Base-by-base conservation (phyloP, 202 grass and related monocot genomes). In the Carex arenaria region DNA sequence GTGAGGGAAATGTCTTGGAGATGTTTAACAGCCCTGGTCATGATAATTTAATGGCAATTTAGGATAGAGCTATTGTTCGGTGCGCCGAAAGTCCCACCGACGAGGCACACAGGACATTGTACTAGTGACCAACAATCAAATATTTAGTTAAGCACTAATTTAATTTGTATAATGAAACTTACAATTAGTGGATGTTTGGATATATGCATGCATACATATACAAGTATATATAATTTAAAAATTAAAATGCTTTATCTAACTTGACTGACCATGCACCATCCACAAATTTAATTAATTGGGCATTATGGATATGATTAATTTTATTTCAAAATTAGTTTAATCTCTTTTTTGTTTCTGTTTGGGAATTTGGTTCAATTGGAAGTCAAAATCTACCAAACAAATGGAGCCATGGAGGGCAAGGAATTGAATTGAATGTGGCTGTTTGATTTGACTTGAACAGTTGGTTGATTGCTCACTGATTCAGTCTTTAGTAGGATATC, bases 41-140 rank as follows among this genome's bases (percentile, higher is more conserved):
- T 9, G 20, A 69, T 79, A 54, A 77, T 31, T 52, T 28, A 54
- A 7, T 77, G 43, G 72, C 30, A 61, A 79, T 4, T 79, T 9
- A 42, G 14, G 57, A 79, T 79, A 79, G 43, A 81, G 43, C 78
- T 81, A 81, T 81, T 52, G 38, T 65, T 81, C 32, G 59, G 54
- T 81, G 34, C 38, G 38, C 78, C 78, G 78, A 81, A 81, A 81
- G 78, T 81, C n/a, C 15, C 78, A 81, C 78, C 78, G 59, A 65
- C 78, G 78, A 81, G 18, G 59, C 31, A 84, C 23, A 23, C 63
- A 84, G 23, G 40, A 7, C 65, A 68, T 68, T 2, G 9, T 49
- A 22, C 18, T 73, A 52, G 70, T 73, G 70, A 73, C 38, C 36
- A 69, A 20, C 70, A 52, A 73, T 73, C 70, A 49, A 73, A 52